Evolutionary conservation across 148 eudicot species (phyloP).

Genomic region (Dysphania ambrosioides): DNA sequence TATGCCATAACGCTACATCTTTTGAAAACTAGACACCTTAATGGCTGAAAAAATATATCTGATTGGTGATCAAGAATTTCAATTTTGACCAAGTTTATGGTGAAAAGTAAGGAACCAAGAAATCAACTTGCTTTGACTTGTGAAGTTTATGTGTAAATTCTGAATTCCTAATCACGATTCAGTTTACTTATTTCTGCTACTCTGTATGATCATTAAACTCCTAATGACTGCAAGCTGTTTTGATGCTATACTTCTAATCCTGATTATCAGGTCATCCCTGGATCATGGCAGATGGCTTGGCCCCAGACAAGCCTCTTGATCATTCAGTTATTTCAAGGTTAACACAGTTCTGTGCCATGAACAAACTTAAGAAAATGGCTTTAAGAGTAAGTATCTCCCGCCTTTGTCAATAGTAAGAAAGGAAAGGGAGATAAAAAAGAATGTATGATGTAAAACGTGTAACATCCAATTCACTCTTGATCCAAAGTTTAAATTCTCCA

Average conservation of each 20-base stretch:
- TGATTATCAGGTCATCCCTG: slow-evolving; percentile 79
- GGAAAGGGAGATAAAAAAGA: background rate
- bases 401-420: background rate
- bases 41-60: background rate
- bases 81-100: background rate
- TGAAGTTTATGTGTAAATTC: too few species aligned
- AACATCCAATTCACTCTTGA: background rate
- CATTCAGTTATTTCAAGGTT: slow-evolving; percentile 66
- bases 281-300: slow-evolving; percentile 75
- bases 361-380: slow-evolving; percentile 93
- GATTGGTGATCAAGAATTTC: too few species aligned
- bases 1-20: too few species aligned
- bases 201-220: background rate
- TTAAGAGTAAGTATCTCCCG: slow-evolving; percentile 49
- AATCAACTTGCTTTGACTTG: too few species aligned
- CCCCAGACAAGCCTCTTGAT: slow-evolving; percentile 92
- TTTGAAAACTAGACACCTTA: too few species aligned
- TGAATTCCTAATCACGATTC: too few species aligned
- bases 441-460: background rate
- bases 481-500: background rate
- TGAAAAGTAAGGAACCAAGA: too few species aligned
- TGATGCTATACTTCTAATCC: slow-evolving; percentile 17
- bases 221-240: background rate
- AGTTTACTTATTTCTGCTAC: too few species aligned
- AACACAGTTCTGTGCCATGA: slow-evolving; percentile 88